Evolutionary conservation across 495 filamentous ascomycete genomes (phyloP).

Genomic region (Chaetomium fimeti): DNA sequence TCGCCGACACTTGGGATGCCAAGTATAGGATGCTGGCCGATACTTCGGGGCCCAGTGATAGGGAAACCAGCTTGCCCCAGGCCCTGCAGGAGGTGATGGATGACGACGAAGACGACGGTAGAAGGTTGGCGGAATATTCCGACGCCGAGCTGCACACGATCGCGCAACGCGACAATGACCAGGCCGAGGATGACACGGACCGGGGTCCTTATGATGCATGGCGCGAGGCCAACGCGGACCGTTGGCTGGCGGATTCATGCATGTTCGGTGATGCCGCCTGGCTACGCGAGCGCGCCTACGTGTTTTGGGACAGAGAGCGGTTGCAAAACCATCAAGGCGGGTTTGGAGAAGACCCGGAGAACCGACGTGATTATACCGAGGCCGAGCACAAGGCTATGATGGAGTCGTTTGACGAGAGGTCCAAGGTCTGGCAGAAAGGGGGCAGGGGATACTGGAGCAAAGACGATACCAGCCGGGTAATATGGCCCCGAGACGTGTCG

Average conservation of each 20-base stretch:
- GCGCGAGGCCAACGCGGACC: not conserved
- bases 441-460: conserved; percentile 3
- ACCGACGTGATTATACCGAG: not conserved
- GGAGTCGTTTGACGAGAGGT: not conserved
- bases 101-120: not conserved
- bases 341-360: not conserved
- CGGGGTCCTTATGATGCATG: not conserved
- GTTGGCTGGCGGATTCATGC: not conserved
- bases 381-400: not conserved
- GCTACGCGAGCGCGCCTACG: not conserved
- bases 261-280: not conserved
- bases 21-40: not conserved
- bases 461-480: not conserved
- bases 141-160: not conserved
- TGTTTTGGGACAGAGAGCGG: not conserved
- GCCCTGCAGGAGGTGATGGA: not conserved
- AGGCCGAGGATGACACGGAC: not conserved
- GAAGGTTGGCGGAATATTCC: not conserved
- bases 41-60: too few relatives aligned
- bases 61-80: not conserved
- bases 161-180: not conserved
- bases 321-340: not conserved
- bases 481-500: not conserved
- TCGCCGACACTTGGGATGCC: not conserved
- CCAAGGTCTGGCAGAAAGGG: not conserved